These are phyloP conservation scores for Fraxinus velutina DNA, from an alignment of 305 asterid genomes.

Conservation along the genomic window DNA sequence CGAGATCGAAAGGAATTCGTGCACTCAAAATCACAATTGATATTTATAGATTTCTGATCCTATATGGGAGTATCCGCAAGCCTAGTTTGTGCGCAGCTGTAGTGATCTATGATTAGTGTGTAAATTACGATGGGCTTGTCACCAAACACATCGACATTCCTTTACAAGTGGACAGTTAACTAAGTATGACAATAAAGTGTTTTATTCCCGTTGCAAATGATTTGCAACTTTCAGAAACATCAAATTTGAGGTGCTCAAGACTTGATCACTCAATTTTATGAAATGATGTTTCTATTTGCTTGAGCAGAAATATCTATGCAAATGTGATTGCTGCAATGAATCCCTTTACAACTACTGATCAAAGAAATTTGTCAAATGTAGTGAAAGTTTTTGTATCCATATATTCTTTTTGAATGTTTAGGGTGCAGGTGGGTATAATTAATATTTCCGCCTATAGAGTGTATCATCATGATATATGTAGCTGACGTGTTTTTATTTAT, in stretches of 20 bases:
- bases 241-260: neutral
- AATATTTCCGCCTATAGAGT: neutral
- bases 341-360: neutral
- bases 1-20: neutral
- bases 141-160: neutral
- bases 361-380: neutral
- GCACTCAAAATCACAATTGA: neutral
- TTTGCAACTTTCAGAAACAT: neutral
- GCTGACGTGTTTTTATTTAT: neutral
- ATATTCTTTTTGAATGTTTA: neutral
- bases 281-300: neutral
- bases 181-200: neutral
- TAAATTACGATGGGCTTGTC: neutral
- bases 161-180: neutral
- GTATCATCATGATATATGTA: constrained; percentile 1
- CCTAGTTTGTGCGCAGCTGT: neutral
- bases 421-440: neutral
- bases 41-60: neutral
- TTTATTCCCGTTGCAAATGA: neutral
- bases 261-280: neutral
- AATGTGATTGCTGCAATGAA: neutral
- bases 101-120: neutral
- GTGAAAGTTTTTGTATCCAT: neutral
- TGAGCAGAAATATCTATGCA: neutral
- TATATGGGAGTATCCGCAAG: neutral